phyloP scores from a whole-genome alignment of 148 eudicot species.

The Cornus kousa region DNA sequence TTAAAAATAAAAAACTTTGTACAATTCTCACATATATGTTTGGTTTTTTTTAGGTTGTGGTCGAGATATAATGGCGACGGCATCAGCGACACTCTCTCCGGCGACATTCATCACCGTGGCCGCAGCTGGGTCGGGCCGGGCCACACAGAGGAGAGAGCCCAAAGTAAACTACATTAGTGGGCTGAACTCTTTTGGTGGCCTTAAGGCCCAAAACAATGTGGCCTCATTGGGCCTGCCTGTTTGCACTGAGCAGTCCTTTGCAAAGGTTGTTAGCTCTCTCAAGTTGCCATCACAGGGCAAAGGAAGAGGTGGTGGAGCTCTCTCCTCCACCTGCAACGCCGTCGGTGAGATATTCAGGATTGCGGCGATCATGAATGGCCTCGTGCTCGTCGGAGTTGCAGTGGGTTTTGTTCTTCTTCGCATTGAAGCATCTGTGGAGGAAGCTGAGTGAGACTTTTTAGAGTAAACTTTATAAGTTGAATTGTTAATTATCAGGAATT shows the following conservation, averaged over 20 bases:
- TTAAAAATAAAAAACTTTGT: neutral
- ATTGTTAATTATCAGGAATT: too few relatives aligned
- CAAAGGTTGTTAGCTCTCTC: constrained; percentile 31
- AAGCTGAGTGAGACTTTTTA: constrained; percentile 23
- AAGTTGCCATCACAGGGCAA: constrained; percentile 17
- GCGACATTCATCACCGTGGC: constrained; percentile 19
- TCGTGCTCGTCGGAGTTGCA: constrained; percentile 45
- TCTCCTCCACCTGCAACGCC: constrained; percentile 36
- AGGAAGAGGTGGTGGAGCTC: constrained; percentile 33
- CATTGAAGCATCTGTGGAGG: constrained; percentile 44
- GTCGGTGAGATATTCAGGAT: constrained; percentile 46
- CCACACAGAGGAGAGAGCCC: constrained; percentile 19
- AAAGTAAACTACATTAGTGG: constrained; percentile 33
- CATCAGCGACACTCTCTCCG: constrained; percentile 27
- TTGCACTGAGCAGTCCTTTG: constrained; percentile 28
- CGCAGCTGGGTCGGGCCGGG: neutral
- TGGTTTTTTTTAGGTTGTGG: neutral
- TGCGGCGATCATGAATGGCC: constrained; percentile 39
- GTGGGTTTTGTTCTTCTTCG: constrained; percentile 50
- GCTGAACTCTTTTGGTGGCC: constrained; percentile 42
- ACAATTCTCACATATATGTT: neutral
- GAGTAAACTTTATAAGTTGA: neutral
- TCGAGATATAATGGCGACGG: constrained; percentile 25
- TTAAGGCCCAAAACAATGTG: constrained; percentile 40
- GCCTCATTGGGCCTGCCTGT: constrained; percentile 31